Conservation (phyloP, 495 filamentous ascomycete species). For the Aspergillus bertholletiae region DNA sequence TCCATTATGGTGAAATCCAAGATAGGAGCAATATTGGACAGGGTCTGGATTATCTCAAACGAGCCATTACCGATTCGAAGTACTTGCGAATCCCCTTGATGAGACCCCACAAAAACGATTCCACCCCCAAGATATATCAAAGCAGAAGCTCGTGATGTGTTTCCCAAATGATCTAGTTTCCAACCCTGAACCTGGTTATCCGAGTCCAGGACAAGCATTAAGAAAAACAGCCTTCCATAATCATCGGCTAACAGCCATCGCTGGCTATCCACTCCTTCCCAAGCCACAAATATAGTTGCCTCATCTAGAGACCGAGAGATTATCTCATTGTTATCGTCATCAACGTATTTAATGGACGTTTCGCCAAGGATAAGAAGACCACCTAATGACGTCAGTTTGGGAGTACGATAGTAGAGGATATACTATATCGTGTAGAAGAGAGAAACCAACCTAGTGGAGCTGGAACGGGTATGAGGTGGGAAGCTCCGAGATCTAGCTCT, state of each 20-base stretch:
- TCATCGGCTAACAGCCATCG: constrained; percentile 88
- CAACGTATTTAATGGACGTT: constrained; percentile 77
- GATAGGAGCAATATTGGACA: constrained; percentile 85
- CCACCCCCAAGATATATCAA: constrained; percentile 77
- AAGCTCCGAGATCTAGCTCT: constrained; percentile 69
- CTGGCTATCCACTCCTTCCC: constrained; percentile 76
- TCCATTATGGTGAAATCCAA: constrained; percentile 95
- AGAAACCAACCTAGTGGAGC: constrained; percentile 49
- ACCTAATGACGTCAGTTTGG: constrained; percentile 34
- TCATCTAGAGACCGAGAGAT: constrained; percentile 61
- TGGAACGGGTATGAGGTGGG: constrained; percentile 80
- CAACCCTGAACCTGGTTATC: constrained; percentile 62
- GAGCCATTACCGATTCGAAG: constrained; percentile 55
- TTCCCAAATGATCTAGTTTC: constrained; percentile 63
- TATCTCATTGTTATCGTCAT: constrained; percentile 62
- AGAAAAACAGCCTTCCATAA: constrained; percentile 74
- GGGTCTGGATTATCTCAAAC: constrained; percentile 67
- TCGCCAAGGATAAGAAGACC: constrained; percentile 84
- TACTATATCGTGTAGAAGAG: neutral
- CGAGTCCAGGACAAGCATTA: constrained; percentile 67
- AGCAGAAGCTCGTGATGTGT: constrained; percentile 67
- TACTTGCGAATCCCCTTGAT: constrained; percentile 88
- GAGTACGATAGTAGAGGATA: neutral
- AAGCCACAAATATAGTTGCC: constrained; percentile 78
- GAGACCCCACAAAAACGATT: constrained; percentile 81